Base-by-base conservation (phyloP, 2,329 filamentous ascomycete genomes). In the Penicillium sp. region DNA sequence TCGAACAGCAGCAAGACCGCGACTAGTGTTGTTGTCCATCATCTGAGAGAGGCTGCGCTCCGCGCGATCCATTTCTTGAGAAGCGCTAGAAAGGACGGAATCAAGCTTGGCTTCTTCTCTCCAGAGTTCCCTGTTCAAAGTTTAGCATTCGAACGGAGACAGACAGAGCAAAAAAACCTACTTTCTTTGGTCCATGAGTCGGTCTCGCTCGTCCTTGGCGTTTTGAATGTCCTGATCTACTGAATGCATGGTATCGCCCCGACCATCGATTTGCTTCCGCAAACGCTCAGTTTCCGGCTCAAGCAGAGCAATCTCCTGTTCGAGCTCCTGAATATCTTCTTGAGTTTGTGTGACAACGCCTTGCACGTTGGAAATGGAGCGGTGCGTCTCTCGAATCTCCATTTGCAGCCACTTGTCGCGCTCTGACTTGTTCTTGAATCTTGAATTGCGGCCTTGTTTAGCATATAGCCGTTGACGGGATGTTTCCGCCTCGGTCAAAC, bases 81-180 rank as follows among this genome's bases (percentile, higher is more conserved):
- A 85, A 1, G 91, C 89, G 69, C 91, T 93, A 7, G 85, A 80
- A 30, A 96, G 86, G 57, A 94, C 85, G 0, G 90, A 91, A 68
- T 89, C 88, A 8, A 98, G 84, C 72, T 91, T 94, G 68, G 94
- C 92, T 63, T 97, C 92, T 75, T 97, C 92, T 69, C 95, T 89
- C 75, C 91, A 92, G 26, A 99, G 84, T 62, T 90, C 84, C 67
- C 78, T 80, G 3, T 49, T 16, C 46, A 30, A 28, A 58, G 46
- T 56, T 69, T 59, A 68, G 62, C 35, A 53, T 19, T 14, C 6
- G 19, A n/a, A 10, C 4, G 11, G 5, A 43, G 33, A 16, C 19
- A 16, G 26, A 38, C 1, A 11, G 6, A 40, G 7, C 25, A 10
- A 5, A n/a, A n/a, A 28, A 53, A 70, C 77, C 48, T 71, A 80